phyloP scores from a whole-genome alignment of 2,329 filamentous ascomycete genomes.

The Phialophora verrucosa region DNA sequence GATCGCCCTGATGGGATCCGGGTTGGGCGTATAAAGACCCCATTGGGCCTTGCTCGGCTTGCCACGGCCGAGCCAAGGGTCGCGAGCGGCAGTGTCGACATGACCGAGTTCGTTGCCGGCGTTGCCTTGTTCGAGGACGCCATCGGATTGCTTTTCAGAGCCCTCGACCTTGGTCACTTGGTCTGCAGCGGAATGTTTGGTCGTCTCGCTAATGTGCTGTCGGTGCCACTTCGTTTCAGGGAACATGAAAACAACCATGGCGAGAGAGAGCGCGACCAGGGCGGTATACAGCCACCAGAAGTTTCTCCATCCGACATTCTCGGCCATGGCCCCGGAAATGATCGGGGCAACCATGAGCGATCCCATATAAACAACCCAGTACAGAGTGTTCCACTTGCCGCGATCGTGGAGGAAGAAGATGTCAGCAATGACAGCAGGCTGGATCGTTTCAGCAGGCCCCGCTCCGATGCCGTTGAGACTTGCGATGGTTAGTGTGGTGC shows the following conservation, averaged over 20 bases:
- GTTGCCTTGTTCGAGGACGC: conserved; percentile 19
- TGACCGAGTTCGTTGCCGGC: conserved; percentile 12
- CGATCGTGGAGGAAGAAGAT: conserved; percentile 69
- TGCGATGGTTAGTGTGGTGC: neutral
- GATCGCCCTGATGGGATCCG: conserved; percentile 53
- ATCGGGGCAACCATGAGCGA: conserved; percentile 66
- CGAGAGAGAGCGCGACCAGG: conserved; percentile 56
- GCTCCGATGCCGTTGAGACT: conserved; percentile 66
- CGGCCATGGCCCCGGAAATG: conserved; percentile 65
- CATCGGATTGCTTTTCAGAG: conserved; percentile 17
- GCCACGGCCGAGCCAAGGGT: conserved; percentile 63
- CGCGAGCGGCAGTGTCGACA: conserved; percentile 47
- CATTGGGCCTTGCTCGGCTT: conserved; percentile 63
- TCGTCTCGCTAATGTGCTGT: conserved; percentile 42
- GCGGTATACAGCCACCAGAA: conserved; percentile 72
- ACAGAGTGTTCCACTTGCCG: conserved; percentile 66
- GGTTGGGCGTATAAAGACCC: conserved; percentile 57
- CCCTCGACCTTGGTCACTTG: conserved; percentile 15
- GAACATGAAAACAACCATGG: conserved; percentile 64
- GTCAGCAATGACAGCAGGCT: conserved; percentile 68
- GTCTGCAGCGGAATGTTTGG: conserved; percentile 5
- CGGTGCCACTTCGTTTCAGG: conserved; percentile 68
- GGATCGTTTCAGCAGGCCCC: conserved; percentile 66
- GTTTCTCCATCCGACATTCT: conserved; percentile 63
- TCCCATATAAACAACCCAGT: conserved; percentile 68